A percentile compares a stretch with the other conserved stretches of the same genome.
phyloP scores from a whole-genome alignment of 768 basidiomycete species.

The Auricularia heimuer region DNA sequence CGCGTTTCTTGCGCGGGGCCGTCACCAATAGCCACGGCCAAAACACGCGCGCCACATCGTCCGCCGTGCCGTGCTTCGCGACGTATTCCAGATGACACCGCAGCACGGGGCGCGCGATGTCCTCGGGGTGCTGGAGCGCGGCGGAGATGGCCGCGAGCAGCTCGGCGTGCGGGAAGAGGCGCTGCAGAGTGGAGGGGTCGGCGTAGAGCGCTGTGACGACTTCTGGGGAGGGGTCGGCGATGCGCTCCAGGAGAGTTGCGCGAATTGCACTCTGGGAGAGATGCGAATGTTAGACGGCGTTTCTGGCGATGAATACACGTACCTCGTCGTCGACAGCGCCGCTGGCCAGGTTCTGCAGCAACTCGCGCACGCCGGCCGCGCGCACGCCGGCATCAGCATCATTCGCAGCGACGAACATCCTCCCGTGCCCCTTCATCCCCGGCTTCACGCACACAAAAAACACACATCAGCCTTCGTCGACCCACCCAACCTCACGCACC shows the following conservation, averaged over 20 bases:
- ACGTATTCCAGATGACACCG: constrained; percentile 52
- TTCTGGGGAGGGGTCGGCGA: constrained; percentile 49
- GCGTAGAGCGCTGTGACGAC: constrained; percentile 66
- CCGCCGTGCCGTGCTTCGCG: constrained; percentile 30
- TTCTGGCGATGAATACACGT: no score
- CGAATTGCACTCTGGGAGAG: no score
- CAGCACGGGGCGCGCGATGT: constrained; percentile 38
- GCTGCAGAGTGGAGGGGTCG: constrained; percentile 35
- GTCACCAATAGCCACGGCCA: constrained; percentile 71
- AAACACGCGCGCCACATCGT: constrained; percentile 34
- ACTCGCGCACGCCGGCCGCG: constrained; percentile 44
- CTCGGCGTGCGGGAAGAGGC: constrained; percentile 16
- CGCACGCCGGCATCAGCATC: constrained; percentile 55
- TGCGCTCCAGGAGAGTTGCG: constrained; percentile 56
- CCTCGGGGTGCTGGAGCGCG: constrained; percentile 27
- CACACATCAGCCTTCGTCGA: not conserved
- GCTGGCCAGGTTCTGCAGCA: constrained; percentile 35
- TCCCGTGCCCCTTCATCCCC: not conserved
- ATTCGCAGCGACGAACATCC: constrained; percentile 22
- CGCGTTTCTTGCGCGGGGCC: constrained; percentile 57
- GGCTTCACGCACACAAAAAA: not conserved
- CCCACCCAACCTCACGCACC: no score
- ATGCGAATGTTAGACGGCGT: no score
- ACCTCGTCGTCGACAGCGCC: constrained; percentile 30
- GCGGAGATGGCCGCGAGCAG: constrained; percentile 15